Percentiles rank a stretch among this genome's conserved stretches.
phyloP scores from a whole-genome alignment of 768 basidiomycete species.

The Lepiota venenata region DNA sequence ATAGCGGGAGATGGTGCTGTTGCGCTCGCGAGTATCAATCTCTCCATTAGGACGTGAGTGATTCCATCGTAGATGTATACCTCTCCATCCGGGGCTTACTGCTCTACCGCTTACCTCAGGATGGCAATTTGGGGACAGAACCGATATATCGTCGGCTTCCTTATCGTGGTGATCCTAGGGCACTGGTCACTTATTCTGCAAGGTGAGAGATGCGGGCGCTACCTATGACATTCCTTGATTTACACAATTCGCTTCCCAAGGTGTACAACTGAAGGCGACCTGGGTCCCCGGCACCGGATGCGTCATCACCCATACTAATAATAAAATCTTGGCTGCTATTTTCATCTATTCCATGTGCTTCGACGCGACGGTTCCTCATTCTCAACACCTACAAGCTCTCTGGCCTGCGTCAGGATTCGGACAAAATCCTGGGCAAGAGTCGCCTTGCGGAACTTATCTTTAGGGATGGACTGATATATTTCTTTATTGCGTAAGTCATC shows the following conservation, averaged over 20 bases:
- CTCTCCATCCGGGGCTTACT: not conserved
- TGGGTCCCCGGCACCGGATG: conserved; percentile 51
- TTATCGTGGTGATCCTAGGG: conserved; percentile 58
- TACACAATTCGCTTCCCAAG: conserved; percentile 23
- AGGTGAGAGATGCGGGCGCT: conserved; percentile 30
- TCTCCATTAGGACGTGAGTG: conserved; percentile 55
- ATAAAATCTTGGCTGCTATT: conserved; percentile 59
- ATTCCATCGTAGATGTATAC: not conserved
- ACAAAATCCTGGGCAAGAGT: conserved; percentile 29
- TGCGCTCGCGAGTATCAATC: conserved; percentile 57
- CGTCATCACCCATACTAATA: conserved; percentile 56
- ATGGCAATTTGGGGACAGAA: conserved; percentile 69
- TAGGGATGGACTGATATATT: conserved; percentile 69
- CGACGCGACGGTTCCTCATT: conserved; percentile 54
- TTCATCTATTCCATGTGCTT: conserved; percentile 80
- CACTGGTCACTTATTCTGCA: conserved; percentile 73
- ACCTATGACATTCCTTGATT: not conserved
- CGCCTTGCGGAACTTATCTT: conserved; percentile 64
- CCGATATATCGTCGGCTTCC: conserved; percentile 43
- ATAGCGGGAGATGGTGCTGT: conserved; percentile 45
- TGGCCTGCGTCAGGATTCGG: conserved; percentile 17
- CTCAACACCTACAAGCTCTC: conserved; percentile 61
- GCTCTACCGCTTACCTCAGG: conserved; percentile 9
- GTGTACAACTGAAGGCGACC: conserved; percentile 52
- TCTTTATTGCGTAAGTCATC: conserved; percentile 58